Base-by-base conservation (phyloP, 2,329 filamentous ascomycete species). In the Epicoccum sorghinum region DNA sequence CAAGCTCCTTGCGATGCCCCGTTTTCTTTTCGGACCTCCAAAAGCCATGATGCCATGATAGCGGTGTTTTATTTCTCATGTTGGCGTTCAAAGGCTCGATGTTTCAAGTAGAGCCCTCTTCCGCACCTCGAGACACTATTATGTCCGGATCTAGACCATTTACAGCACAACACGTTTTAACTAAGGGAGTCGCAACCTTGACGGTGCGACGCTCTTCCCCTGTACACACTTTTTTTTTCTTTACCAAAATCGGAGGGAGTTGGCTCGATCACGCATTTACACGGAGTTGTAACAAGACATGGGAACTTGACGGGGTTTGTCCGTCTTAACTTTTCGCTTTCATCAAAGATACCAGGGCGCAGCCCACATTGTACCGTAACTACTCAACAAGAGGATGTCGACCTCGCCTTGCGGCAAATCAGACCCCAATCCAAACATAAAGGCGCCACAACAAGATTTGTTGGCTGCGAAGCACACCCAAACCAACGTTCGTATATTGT, bases 11-110 rank as follows among this genome's bases (percentile, higher is more conserved):
- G 69, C 62, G 58, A 71, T 72, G 64, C 72, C 70, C 68, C 52
- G 62, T 66, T 48, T 65, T 62, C 55, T 60, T 65, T 58, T 55
- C 51, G 45, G 52, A 46, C 42, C 55, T 57, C 56, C 42, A 73
- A 74, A 75, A 72, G 60, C 70, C 61, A 75, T 61, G 73, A 75
- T 61, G 65, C 71, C 63, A 75, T 66, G 72, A 75, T 61, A 64
- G 58, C 62, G 60, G 60, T 62, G 53, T 62, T 61, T 65, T 57
- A 38, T 58, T 59, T 56, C 30, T 52, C 59, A 55, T 60, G 52
- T 63, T 48, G 69, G 70, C 69, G 66, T 71, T 71, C 32, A 57
- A 52, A 51, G 59, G 57, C 57, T 60, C 49, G 62, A 67, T 62
- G 68, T 73, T 72, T 53, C 61, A 70, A 63, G 57, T 72, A 72